Conservation (phyloP, 768 basidiomycete genomes). For the Suillus luteus region DNA sequence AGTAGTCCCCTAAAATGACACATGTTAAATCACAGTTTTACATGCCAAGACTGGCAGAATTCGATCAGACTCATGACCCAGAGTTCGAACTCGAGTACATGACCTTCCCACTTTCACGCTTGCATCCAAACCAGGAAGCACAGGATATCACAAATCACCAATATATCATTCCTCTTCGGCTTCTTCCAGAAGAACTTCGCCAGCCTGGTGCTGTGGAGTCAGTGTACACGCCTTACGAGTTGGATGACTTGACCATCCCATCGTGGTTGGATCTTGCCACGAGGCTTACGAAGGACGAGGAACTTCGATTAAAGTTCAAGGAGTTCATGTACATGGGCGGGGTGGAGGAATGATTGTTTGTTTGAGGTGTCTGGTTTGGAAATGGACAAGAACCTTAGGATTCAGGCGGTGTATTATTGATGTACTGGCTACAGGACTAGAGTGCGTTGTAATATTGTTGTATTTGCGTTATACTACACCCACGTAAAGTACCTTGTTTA, state of each 20-base stretch:
- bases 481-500: neutral
- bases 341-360: slow-evolving; percentile 25
- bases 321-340: slow-evolving; percentile 72
- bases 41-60: slow-evolving; percentile 55
- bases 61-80: slow-evolving; percentile 51
- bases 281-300: slow-evolving; percentile 53
- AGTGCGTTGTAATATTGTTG: neutral
- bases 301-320: slow-evolving; percentile 63
- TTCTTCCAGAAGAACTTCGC: slow-evolving; percentile 53
- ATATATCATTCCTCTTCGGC: slow-evolving; percentile 58
- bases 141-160: slow-evolving; percentile 24
- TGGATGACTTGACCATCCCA: slow-evolving; percentile 76
- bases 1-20: slow-evolving; percentile 10
- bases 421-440: neutral
- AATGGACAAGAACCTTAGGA: neutral
- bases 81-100: slow-evolving; percentile 76
- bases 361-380: neutral
- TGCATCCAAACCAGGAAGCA: slow-evolving; percentile 38
- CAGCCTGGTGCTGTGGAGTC: slow-evolving; percentile 43
- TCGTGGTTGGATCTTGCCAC: slow-evolving; percentile 72
- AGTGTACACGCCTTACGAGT: slow-evolving; percentile 65
- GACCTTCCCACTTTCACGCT: slow-evolving; percentile 51
- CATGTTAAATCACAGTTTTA: slow-evolving; percentile 51
- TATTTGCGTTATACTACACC: neutral
- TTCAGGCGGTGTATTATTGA: neutral